Percentiles rank a stretch among this genome's conserved stretches.
Evolutionary conservation across 345 rosid genomes (phyloP).

Genomic region (Toxicodendron radicans): DNA sequence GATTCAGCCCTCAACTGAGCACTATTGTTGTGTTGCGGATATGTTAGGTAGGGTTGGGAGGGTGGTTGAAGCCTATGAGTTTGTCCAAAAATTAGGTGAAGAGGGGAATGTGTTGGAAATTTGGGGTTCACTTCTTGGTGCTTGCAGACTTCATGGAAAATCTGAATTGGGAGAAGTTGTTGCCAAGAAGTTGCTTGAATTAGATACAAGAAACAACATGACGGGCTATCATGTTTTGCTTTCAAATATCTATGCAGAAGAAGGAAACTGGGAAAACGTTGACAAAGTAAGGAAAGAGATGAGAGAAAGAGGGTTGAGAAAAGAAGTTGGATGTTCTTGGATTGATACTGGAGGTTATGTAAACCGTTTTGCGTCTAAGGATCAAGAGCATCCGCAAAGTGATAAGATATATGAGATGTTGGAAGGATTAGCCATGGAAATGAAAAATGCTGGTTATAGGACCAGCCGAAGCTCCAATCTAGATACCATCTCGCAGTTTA

Average conservation of each 20-base stretch:
- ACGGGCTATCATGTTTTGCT: constrained; percentile 82
- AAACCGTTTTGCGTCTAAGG: constrained; percentile 61
- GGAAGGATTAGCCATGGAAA: constrained; percentile 49
- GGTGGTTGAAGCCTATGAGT: constrained; percentile 77
- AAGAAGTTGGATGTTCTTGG: constrained; percentile 80
- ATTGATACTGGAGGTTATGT: constrained; percentile 59
- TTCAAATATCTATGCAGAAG: constrained; percentile 84
- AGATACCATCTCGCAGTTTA: constrained; percentile 3
- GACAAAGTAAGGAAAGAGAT: constrained; percentile 70
- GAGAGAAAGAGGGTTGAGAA: constrained; percentile 68
- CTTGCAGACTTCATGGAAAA: constrained; percentile 71
- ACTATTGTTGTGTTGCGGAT: constrained; percentile 78
- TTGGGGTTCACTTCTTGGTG: constrained; percentile 85
- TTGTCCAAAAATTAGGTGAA: constrained; percentile 66
- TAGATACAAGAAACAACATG: constrained; percentile 38
- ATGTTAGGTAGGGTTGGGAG: constrained; percentile 89
- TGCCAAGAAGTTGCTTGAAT: constrained; percentile 49
- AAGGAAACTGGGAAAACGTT: constrained; percentile 69
- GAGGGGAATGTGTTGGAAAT: constrained; percentile 63
- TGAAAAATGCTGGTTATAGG: constrained; percentile 37
- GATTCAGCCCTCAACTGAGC: constrained; percentile 63
- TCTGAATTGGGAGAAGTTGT: constrained; percentile 65
- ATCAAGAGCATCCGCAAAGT: constrained; percentile 55
- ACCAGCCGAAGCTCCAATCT: constrained; percentile 13
- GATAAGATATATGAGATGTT: constrained; percentile 54